phyloP scores from a whole-genome alignment of 768 basidiomycete genomes.

The Ramaria sp. region DNA sequence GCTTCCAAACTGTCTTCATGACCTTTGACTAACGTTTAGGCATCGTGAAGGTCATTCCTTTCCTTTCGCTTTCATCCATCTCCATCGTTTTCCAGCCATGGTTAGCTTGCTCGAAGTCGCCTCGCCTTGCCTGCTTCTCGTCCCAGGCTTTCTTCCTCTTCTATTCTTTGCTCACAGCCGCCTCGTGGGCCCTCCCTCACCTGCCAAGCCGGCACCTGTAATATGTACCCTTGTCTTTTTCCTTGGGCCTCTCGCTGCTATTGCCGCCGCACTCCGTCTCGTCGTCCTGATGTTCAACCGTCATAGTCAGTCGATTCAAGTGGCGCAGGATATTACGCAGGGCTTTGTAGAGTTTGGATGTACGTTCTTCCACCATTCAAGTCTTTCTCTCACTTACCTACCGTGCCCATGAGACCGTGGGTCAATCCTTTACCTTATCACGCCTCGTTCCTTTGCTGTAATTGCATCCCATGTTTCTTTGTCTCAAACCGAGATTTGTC shows the following conservation, averaged over 20 bases:
- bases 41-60: neutral
- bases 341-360: constrained; percentile 2
- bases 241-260: constrained; percentile 3
- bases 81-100: neutral
- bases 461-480: neutral
- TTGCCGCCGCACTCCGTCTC: neutral
- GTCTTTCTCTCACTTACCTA: neutral
- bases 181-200: neutral
- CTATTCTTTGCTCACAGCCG: constrained; percentile 3
- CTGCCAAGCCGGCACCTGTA: neutral
- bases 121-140: neutral
- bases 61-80: neutral
- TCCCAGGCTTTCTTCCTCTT: constrained; percentile 5
- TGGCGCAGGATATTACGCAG: neutral
- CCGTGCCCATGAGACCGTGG: neutral
- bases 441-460: neutral
- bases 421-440: neutral
- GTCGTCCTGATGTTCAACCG: neutral
- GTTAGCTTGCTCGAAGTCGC: neutral
- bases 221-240: constrained; percentile 3
- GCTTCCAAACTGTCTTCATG: too few species aligned
- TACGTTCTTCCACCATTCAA: neutral
- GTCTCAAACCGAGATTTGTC: neutral
- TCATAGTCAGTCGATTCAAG: neutral
- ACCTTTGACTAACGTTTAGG: neutral